phyloP scores from a whole-genome alignment of 495 filamentous ascomycete species.

The Daldinia loculata region DNA sequence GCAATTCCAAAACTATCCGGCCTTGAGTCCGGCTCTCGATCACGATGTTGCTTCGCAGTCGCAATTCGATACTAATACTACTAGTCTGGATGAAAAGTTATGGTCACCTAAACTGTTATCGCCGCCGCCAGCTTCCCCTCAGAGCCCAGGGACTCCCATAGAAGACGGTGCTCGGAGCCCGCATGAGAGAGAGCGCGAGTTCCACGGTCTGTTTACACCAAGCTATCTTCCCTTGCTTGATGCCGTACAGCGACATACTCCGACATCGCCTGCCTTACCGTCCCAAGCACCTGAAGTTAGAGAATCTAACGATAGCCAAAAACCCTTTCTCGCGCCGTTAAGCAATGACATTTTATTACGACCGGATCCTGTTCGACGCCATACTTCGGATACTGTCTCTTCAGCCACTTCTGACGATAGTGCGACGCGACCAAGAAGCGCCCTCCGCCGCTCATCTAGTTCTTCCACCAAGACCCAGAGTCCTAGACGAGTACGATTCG shows the following conservation, averaged over 20 bases:
- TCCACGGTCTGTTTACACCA: constrained; percentile 68
- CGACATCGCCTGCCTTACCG: constrained; percentile 38
- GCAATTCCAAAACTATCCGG: constrained; percentile 53
- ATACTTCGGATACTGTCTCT: constrained; percentile 51
- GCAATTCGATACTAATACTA: constrained; percentile 17
- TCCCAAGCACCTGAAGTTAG: constrained; percentile 39
- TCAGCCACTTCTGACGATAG: constrained; percentile 56
- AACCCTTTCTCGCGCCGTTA: constrained; percentile 10
- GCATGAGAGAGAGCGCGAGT: constrained; percentile 64
- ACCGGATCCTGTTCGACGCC: constrained; percentile 34
- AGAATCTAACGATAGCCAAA: constrained; percentile 44
- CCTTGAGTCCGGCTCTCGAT: constrained; percentile 46
- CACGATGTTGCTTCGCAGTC: constrained; percentile 26
- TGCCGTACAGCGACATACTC: constrained; percentile 46
- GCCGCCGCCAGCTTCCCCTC: constrained; percentile 51
- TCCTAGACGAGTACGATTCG: constrained; percentile 63
- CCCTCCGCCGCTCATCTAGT: constrained; percentile 58
- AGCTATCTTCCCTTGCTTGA: constrained; percentile 67
- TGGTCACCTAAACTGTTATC: constrained; percentile 52
- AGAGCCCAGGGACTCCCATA: constrained; percentile 47
- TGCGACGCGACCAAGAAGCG: constrained; percentile 54
- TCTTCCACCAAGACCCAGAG: constrained; percentile 54
- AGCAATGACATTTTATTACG: constrained; percentile 13
- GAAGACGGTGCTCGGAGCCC: constrained; percentile 51
- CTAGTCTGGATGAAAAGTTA: constrained; percentile 36